Base-by-base conservation (phyloP, 495 filamentous ascomycete species). In the Lepraria neglecta region DNA sequence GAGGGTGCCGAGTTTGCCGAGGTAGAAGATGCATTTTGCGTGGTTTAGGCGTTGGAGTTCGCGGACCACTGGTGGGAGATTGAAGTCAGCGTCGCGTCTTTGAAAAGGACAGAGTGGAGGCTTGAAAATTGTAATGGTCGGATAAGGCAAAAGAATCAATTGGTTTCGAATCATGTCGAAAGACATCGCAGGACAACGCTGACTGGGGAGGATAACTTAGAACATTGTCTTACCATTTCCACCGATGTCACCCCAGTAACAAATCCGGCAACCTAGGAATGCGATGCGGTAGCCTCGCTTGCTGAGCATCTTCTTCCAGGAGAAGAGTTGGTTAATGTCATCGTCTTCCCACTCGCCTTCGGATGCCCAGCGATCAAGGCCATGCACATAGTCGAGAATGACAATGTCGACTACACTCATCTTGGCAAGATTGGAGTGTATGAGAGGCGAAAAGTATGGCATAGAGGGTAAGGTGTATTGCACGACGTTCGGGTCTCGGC, bases 241-340 rank as follows among this genome's bases (percentile, higher is more conserved):
- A 3, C 19, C 59, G 17, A 59, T 53, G 50, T 47, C 40, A 7
- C 60, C 64, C 64, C 60, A 65, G 61, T 63, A 65, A 24, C 58
- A 21, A 17, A 60, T 19, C 48, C 64, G 64, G 44, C 59, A 65
- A 24, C 64, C 64, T n/a, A 63, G 58, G 10, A 65, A 65, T 58
- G 64, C 60, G 30, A 65, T 56, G 11, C 46, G 54, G 46, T 56
- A 50, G 28, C 62, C 62, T 30, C 44, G 30, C 5, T 9, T n/a
- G 28, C 33, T 62, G 7, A 31, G 28, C 28, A 17, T 42, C 0
- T 33, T 64, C 27, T 62, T 28, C 58, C 58, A 64, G 9, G 62
- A 27, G 56, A 64, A 64, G 19, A 62, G 62, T 45, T 62, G 33
- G 31, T 62, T 44, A 19, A 47, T 44, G 38, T 43, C 21, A 11